phyloP scores from a whole-genome alignment of 2,329 filamentous ascomycete species.

The Pseudogymnoascus sp. region DNA sequence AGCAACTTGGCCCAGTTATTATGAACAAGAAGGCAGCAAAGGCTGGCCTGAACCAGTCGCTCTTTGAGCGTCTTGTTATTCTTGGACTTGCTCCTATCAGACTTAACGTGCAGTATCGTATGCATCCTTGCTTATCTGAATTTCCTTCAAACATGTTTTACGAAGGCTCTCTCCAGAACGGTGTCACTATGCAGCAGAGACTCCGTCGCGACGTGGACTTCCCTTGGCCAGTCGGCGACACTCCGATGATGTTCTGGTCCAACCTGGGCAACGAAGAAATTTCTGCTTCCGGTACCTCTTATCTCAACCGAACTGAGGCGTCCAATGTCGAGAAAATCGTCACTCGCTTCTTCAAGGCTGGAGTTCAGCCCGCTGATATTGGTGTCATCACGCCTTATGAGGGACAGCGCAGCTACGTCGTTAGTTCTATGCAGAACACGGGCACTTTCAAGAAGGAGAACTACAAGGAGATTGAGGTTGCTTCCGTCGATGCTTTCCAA shows the following conservation, averaged over 20 bases:
- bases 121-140: slow-evolving; percentile 95
- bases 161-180: slow-evolving; percentile 93
- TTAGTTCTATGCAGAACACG: slow-evolving; percentile 98
- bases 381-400: slow-evolving; percentile 99
- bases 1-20: slow-evolving; percentile 95
- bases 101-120: slow-evolving; percentile 94
- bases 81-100: slow-evolving; percentile 86
- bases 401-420: slow-evolving; percentile 95
- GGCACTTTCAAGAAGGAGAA: slow-evolving; percentile 97
- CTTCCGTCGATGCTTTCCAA: slow-evolving; percentile 97
- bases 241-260: slow-evolving; percentile 99
- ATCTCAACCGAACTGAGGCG: slow-evolving; percentile 94
- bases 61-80: slow-evolving; percentile 93
- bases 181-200: slow-evolving; percentile 82
- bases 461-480: slow-evolving; percentile 98
- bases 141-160: slow-evolving; percentile 99
- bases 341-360: slow-evolving; percentile 96
- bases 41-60: slow-evolving; percentile 93
- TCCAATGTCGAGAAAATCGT: slow-evolving; percentile 98
- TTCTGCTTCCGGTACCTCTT: slow-evolving; percentile 93
- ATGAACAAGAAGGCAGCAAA: slow-evolving; percentile 99
- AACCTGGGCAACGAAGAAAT: slow-evolving; percentile 98
- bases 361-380: slow-evolving; percentile 87
- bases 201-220: slow-evolving; percentile 93
- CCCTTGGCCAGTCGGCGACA: slow-evolving; percentile 89